A percentile compares a stretch with the other conserved stretches of the same genome.
These are phyloP conservation scores for Yarrowia divulgata DNA, from an alignment of 805 yeast genomes.

Conservation along the genomic window DNA sequence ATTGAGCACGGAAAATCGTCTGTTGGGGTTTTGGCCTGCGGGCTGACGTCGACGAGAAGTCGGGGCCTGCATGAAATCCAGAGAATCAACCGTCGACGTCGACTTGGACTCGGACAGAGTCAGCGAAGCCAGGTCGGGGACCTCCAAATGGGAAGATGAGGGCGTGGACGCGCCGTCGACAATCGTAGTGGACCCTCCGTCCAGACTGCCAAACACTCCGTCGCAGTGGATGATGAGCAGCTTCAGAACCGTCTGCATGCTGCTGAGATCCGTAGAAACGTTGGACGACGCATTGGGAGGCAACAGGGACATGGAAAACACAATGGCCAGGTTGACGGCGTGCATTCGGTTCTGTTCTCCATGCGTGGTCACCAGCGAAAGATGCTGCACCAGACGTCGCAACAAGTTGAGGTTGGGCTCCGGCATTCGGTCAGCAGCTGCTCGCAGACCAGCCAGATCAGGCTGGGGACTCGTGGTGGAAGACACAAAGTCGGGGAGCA, in stretches of 20 bases:
- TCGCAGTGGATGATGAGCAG: slow-evolving; percentile 54
- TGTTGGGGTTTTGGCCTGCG: slow-evolving; percentile 37
- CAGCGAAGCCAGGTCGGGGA: slow-evolving; percentile 17
- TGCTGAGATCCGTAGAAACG: slow-evolving; percentile 61
- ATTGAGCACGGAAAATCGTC: slow-evolving; percentile 37
- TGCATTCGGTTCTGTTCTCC: slow-evolving; percentile 83
- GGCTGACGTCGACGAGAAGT: slow-evolving; percentile 27
- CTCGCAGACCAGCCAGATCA: slow-evolving; percentile 41
- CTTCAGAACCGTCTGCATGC: slow-evolving; percentile 61
- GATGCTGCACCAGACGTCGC: slow-evolving; percentile 70
- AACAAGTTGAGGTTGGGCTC: slow-evolving; percentile 70
- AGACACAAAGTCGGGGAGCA: slow-evolving; percentile 63
- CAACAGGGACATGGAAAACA: slow-evolving; percentile 72
- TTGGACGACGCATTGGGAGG: slow-evolving; percentile 46
- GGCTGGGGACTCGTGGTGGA: slow-evolving; percentile 44
- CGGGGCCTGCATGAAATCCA: slow-evolving; percentile 23
- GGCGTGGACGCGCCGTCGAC: slow-evolving; percentile 9
- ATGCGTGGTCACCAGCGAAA: slow-evolving; percentile 70
- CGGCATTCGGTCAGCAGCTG: slow-evolving; percentile 59
- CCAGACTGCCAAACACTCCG: slow-evolving; percentile 44
- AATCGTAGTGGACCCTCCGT: slow-evolving; percentile 8
- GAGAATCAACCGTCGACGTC: slow-evolving; percentile 1
- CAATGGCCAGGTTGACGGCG: slow-evolving; percentile 87
- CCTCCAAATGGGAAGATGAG: not conserved
- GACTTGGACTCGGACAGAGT: slow-evolving; percentile 23